Evolutionary conservation across 2,329 filamentous ascomycete genomes (phyloP), one percentile per base, ranked within the genome.

Genomic region (Byssoonygena ceratinophila): DNA sequence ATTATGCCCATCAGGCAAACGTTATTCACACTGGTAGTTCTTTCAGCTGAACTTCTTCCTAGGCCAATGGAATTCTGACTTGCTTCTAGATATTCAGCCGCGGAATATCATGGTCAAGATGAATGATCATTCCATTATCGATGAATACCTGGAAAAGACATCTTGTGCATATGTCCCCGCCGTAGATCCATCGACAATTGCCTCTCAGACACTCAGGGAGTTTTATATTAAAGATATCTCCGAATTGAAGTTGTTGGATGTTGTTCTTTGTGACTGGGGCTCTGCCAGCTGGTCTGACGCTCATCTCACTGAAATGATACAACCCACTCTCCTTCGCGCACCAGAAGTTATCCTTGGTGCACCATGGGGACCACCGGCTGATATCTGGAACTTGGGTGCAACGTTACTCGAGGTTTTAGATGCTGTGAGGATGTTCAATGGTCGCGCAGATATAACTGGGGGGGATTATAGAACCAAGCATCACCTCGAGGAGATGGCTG

Each of bases 1-100:
- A 95, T 62, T 98, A 98, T 64, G 78, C 97, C 20, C 91, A 97
- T 65, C 81, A 79, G 54, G 90, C 95, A 64, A 90, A 91, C 56
- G 96, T 97, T 68, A 94, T 97, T 49, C 91, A 97, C 66, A 43
- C 40, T 2, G 40, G 40, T 43, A 12, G 14, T 18, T 12, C 3
- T 25, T 20, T 6, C 8, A 11, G 20, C 40, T 25, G 5, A 43
- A 29, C 27, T 29, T 29, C 5, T 29, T 5, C 4, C 27, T 11
- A 11, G 11, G 4, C 4, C 27, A 11, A 29, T 5, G 11, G 27
- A 29, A 29, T 4, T 11, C 4, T 29, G 27, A 11, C 27, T 18
- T 1, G 11, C 20, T 14, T 3, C 20, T 23, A 43, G 40, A 43
- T 23, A 23, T 43, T 9, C 8, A 43, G 25, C 20, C 40, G 6